Percentiles rank a stretch among this genome's conserved stretches.
These are phyloP conservation scores for Helianthus annuus DNA, from an alignment of 129 eudicot species.

Conservation along the genomic window DNA sequence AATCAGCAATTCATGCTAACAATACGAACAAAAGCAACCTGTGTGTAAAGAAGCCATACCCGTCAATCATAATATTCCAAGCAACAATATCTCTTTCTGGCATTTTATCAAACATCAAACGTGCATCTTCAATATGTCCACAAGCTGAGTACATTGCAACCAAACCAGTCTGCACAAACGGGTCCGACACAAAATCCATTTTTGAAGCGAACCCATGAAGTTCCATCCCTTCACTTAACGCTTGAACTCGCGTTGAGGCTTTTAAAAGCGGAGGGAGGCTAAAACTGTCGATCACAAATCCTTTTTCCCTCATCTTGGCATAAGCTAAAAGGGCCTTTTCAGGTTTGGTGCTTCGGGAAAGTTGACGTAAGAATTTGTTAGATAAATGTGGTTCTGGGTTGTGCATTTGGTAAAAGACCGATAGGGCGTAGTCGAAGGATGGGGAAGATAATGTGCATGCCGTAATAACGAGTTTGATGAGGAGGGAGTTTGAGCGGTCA, in stretches of 20 bases:
- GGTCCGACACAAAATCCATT: slow-evolving; percentile 56
- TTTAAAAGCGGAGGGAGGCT: slow-evolving; percentile 60
- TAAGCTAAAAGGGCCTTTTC: slow-evolving; percentile 45
- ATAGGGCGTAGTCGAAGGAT: slow-evolving; percentile 46
- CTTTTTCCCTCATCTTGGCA: slow-evolving; percentile 42
- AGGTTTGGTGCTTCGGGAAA: slow-evolving; percentile 50
- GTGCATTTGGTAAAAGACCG: slow-evolving; percentile 49
- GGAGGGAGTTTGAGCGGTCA: slow-evolving; percentile 40
- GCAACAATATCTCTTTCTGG: slow-evolving; percentile 61
- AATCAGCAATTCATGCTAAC: slow-evolving; percentile 10
- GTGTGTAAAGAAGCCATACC: slow-evolving; percentile 35
- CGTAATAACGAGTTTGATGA: slow-evolving; percentile 44
- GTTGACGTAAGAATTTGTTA: slow-evolving; percentile 54
- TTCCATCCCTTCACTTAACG: slow-evolving; percentile 55
- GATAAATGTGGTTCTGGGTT: slow-evolving; percentile 44
- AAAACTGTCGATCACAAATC: slow-evolving; percentile 49
- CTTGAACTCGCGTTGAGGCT: slow-evolving; percentile 46
- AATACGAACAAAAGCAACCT: not conserved
- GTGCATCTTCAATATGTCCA: slow-evolving; percentile 56
- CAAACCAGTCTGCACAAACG: slow-evolving; percentile 72
- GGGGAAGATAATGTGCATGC: slow-evolving; percentile 47
- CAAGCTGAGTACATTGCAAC: slow-evolving; percentile 68
- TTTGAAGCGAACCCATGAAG: slow-evolving; percentile 70
- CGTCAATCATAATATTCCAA: slow-evolving; percentile 72
- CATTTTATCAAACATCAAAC: slow-evolving; percentile 76